Evolutionary conservation across 2,329 filamentous ascomycete genomes (phyloP).

Genomic region (Cordyceps javanica): DNA sequence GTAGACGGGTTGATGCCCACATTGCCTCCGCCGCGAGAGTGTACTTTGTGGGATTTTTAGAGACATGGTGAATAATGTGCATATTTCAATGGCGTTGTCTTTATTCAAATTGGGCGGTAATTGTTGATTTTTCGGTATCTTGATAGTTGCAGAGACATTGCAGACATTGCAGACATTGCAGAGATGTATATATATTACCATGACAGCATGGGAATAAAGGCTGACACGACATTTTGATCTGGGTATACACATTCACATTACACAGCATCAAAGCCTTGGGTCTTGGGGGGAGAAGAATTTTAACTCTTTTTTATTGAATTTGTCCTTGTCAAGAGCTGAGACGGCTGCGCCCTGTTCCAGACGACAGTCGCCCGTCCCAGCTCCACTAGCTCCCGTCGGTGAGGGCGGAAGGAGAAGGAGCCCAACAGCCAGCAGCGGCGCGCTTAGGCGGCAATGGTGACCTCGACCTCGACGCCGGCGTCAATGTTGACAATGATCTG

Average conservation of each 20-base stretch:
- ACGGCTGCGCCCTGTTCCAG: conserved; percentile 10
- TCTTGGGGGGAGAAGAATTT: not conserved
- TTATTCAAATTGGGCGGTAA: not conserved
- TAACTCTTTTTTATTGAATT: not conserved
- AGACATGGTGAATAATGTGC: not conserved
- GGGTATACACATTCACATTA: not conserved
- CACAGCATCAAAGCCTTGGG: not conserved
- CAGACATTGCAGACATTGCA: too few species aligned
- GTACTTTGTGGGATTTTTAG: conserved; percentile 67
- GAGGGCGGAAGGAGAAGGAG: too few species aligned
- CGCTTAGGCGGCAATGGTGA: conserved; percentile 77
- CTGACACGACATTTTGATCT: not conserved
- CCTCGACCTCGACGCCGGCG: conserved; percentile 88
- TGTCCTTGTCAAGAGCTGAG: not conserved
- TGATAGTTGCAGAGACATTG: not conserved
- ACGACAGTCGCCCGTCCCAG: not conserved
- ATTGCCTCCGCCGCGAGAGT: conserved; percentile 72
- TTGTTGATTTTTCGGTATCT: not conserved
- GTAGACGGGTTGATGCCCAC: conserved; percentile 66
- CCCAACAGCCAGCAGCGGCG: not conserved
- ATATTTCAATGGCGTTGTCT: not conserved
- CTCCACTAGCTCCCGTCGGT: not conserved
- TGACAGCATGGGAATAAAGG: too few species aligned
- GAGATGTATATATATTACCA: not conserved
- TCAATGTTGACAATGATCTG: conserved; percentile 96